Conservation (phyloP, 139 green algal species). For the Volvox africanus region DNA sequence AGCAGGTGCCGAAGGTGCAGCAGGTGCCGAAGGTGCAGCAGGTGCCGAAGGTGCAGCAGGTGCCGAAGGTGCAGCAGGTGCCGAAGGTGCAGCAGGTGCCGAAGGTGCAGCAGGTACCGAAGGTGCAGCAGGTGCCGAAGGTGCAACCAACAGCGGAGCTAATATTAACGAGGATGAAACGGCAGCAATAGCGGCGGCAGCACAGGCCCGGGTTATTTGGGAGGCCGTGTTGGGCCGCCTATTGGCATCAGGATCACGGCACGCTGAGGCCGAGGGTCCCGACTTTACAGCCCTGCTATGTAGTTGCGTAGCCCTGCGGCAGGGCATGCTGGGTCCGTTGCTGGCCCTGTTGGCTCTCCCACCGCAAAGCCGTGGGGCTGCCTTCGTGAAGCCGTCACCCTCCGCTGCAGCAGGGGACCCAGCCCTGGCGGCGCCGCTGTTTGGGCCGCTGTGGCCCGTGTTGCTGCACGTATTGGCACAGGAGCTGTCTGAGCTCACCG, state of each 20-base stretch:
- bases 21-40: too few species aligned
- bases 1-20: too few species aligned
- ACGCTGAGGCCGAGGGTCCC: background rate
- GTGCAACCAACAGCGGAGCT: too few species aligned
- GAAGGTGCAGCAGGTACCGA: too few species aligned
- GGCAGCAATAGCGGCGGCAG: background rate
- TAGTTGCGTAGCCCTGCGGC: conserved; percentile 20
- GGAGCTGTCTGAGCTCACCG: conserved; percentile 41
- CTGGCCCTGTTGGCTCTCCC: background rate
- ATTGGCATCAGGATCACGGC: background rate
- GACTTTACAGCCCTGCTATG: conserved; percentile 9
- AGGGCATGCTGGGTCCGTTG: conserved; percentile 26
- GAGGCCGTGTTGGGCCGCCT: background rate
- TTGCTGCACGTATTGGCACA: conserved; percentile 54
- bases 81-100: too few species aligned
- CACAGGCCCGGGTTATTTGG: conserved; percentile 1
- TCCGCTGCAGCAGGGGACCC: background rate
- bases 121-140: too few species aligned
- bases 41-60: too few species aligned
- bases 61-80: too few species aligned
- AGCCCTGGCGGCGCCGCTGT: background rate
- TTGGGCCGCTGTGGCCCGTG: background rate
- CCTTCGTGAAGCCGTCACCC: background rate
- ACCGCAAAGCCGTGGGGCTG: too few species aligned
- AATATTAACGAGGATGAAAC: too few species aligned